Conservation (phyloP, 805 yeast species). For the Saccharomycopsis vini region DNA sequence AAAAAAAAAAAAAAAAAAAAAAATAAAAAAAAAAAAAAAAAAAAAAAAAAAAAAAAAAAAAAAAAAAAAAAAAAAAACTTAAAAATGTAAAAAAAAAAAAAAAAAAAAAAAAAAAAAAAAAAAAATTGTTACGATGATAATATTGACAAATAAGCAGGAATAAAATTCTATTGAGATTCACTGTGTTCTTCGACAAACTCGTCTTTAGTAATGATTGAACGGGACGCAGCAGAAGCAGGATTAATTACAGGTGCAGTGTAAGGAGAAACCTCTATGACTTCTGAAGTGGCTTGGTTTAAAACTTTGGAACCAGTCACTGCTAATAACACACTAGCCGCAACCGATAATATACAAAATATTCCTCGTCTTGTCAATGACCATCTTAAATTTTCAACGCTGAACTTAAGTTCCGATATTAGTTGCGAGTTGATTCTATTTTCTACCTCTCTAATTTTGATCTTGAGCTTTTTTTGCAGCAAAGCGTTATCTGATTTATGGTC, state of each 20-base stretch:
- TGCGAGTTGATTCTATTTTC: slow-evolving; percentile 78
- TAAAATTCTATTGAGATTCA: slow-evolving; percentile 10
- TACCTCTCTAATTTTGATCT: slow-evolving; percentile 68
- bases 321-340: slow-evolving; percentile 19
- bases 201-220: slow-evolving; percentile 6
- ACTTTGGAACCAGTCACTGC: slow-evolving; percentile 18
- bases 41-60: too few relatives aligned
- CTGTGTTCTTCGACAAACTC: slow-evolving; percentile 12
- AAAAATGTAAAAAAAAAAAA: too few relatives aligned
- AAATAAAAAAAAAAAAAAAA: too few relatives aligned
- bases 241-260: neutral
- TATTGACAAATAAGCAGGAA: neutral
- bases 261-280: neutral
- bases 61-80: too few relatives aligned
- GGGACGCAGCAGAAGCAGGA: slow-evolving; percentile 4
- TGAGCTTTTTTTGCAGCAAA: slow-evolving; percentile 56
- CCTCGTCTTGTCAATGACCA: slow-evolving; percentile 94
- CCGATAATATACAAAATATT: slow-evolving; percentile 32
- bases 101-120: too few relatives aligned
- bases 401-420: slow-evolving; percentile 69
- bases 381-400: slow-evolving; percentile 79
- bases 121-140: neutral
- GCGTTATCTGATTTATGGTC: slow-evolving; percentile 85
- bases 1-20: too few relatives aligned
- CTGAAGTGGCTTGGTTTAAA: neutral